Evolutionary conservation across 2,329 filamentous ascomycete species (phyloP), one percentile per base, ranked within the genome.

Genomic region (Cladorrhinum sp.): DNA sequence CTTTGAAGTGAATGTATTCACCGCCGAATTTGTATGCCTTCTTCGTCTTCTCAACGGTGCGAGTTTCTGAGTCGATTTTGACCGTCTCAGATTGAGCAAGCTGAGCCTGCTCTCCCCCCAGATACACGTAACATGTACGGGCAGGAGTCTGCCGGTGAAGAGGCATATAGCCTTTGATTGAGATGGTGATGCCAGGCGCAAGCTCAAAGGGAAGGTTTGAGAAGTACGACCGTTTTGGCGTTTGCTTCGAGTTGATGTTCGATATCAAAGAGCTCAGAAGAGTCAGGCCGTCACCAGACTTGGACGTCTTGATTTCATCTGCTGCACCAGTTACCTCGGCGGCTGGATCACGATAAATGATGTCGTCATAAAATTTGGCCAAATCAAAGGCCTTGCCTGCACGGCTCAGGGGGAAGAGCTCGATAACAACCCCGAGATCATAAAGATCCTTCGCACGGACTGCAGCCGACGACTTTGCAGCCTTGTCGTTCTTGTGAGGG

Each of bases 21-120:
- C 92, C 93, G 12, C 93, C 95, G 70, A 98, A 98, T 69, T 95
- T 97, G 79, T 95, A 99, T 0, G 93, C 95, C 74, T 95, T 97
- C 61, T 89, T 89, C 20, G 96, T 84, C 67, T 93, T 93, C 64
- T 96, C 88, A 0, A 98, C 86, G 0, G 86, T 85, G 38, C 87
- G 85, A 18, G 87, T 92, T 67, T 96, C 91, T 62, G 92, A 90
- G 3, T 91, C 88, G 58, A 93, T 82, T 59, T 87, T 85, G 1
- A 86, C 87, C 0, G 91, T 95, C 67, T 89, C 84, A 1, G 90
- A 86, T 12, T 84, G 80, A 1, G 86, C 93, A 59, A 98, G 88
- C 70, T 96, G 89, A 0, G 91, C 84, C 64, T 86, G 87, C 70
- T 97, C 93, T n/a, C 90, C 91, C 22, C 89, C 89, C 1, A 95